Base-by-base conservation (phyloP, 2,329 filamentous ascomycete species). In the Plenodomus lindquistii region DNA sequence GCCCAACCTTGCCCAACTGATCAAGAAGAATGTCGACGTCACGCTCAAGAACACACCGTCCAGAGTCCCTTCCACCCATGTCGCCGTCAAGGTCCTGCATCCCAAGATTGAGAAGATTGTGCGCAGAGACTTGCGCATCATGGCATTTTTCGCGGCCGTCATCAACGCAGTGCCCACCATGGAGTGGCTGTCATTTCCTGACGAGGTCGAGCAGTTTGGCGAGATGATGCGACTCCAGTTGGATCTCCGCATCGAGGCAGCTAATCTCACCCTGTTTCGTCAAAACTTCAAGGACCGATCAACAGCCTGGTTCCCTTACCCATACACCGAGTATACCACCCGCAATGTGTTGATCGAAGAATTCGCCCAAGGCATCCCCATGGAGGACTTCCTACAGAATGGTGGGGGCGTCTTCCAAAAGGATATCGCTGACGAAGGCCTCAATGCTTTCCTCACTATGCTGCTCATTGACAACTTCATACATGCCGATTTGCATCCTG, bases 181-280 rank as follows among this genome's bases (percentile, higher is more conserved):
- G 67, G 91, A 97, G 73, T 99, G 94, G 94, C 80, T 99, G 5
- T 97, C 93, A 0, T 84, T 99, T 8, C 94, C 94, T 0, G 93
- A 97, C 60, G 94, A 99, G 70, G 94, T 97, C 2, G 75, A 81
- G 13, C 91, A 97, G 65, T 99, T 99, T 66, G 93, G 92, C 19
- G 89, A 95, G 68, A 99, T 99, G 94, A 99, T 99, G 94, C 87
- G 87, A 63, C 78, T 97, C n/a, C 94, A 99, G 70, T 80, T 99
- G 2, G 94, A 99, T 72, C 80, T 99, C 29, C 87, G 94, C 43
- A 97, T 97, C 52, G 94, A 99, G 72, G 88, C 91, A 1, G 88
- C 92, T 31, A 99, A 99, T 63, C 78, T 99, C 2, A 85, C 86
- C 18, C 85, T 87, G 13, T 97, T 99, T 78, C 86, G 94, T 43